Conservation (phyloP, 2,329 filamentous ascomycete species). For the Ophiostoma himal-ulmi region DNA sequence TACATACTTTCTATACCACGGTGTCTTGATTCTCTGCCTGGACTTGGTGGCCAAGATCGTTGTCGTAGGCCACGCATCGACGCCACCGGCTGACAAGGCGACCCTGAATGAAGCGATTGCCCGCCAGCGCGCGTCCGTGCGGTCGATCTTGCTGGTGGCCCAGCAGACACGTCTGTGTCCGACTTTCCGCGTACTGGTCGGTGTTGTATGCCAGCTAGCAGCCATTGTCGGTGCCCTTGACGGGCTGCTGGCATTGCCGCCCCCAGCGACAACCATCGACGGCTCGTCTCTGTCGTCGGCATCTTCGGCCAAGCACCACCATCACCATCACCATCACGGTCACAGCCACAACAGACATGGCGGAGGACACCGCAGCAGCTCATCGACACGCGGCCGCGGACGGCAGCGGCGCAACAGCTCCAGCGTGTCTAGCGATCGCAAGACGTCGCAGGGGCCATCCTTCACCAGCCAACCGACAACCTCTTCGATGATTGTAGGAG, state of each 20-base stretch:
- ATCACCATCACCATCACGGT: neutral
- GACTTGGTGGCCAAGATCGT: conserved; percentile 23
- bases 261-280: conserved; percentile 2
- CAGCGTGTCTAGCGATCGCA: conserved; percentile 13
- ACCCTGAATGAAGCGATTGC: neutral
- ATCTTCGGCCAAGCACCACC: conserved; percentile 12
- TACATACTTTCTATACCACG: conserved; percentile 35
- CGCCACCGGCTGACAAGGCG: neutral
- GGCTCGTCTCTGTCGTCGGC: neutral
- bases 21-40: conserved; percentile 23
- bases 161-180: conserved; percentile 18
- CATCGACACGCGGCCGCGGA: conserved; percentile 5
- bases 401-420: conserved; percentile 18
- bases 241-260: conserved; percentile 9
- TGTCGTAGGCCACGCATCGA: neutral
- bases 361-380: neutral
- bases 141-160: conserved; percentile 17
- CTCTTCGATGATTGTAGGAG: neutral
- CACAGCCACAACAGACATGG: neutral
- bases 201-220: conserved; percentile 23
- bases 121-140: conserved; percentile 19
- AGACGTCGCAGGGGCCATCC: neutral
- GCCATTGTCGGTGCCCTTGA: conserved; percentile 24
- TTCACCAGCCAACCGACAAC: neutral
- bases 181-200: conserved; percentile 23